These are phyloP conservation scores for Zygoascus bituminiphila DNA, from an alignment of 805 yeast species.

Conservation along the genomic window DNA sequence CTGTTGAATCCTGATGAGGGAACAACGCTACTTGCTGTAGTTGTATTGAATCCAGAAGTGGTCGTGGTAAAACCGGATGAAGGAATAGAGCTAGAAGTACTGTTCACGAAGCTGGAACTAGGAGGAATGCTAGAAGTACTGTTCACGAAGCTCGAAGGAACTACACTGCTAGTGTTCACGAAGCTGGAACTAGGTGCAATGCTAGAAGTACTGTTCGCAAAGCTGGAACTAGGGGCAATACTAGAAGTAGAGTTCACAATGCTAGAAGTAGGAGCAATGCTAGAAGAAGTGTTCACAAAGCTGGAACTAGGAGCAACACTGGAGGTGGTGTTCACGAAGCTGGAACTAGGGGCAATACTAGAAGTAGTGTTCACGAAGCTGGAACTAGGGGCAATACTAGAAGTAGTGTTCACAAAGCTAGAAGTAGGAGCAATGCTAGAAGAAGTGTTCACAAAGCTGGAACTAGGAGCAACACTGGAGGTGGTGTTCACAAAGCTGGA, in stretches of 20 bases:
- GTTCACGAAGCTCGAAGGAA: not conserved
- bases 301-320: not conserved
- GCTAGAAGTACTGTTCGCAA: not conserved
- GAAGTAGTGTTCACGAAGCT: not conserved
- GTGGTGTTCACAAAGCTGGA: not conserved
- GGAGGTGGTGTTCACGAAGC: not conserved
- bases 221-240: not conserved
- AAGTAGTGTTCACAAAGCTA: not conserved
- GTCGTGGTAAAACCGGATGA: not conserved
- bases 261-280: conserved; percentile 1
- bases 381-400: not conserved
- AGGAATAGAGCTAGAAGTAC: not conserved
- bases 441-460: not conserved
- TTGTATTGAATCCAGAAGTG: no score
- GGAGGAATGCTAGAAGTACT: not conserved
- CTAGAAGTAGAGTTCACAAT: not conserved
- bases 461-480: not conserved
- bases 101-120: not conserved
- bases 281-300: not conserved
- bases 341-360: not conserved
- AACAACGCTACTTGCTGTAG: not conserved
- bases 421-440: not conserved
- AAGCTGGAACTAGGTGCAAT: not conserved
- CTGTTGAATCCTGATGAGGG: not conserved
- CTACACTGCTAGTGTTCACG: not conserved